Evolutionary conservation across 208 protist genomes (phyloP).

Genomic region (Phytomonas francai): DNA sequence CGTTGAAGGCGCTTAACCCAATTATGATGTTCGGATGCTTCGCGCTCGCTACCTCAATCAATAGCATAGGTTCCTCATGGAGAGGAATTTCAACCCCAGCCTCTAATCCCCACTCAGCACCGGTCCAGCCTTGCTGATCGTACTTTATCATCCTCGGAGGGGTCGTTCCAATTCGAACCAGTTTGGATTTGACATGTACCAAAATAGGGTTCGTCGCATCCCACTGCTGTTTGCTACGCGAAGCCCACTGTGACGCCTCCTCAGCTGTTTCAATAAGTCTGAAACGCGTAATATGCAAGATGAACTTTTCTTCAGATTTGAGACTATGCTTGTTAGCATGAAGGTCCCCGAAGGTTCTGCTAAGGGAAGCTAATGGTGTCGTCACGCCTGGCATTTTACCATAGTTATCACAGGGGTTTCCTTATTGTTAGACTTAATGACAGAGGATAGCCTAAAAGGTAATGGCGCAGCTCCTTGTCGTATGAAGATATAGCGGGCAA

Average conservation of each 20-base stretch:
- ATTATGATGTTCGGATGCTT: slow-evolving; percentile 28
- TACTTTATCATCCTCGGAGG: slow-evolving; percentile 36
- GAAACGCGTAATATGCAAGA: slow-evolving; percentile 47
- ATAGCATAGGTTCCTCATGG: slow-evolving; percentile 51
- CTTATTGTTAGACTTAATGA: background rate
- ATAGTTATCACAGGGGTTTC: background rate
- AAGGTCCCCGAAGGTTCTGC: background rate
- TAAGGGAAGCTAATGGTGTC: background rate
- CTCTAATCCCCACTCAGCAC: slow-evolving; percentile 29
- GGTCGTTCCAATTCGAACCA: slow-evolving; percentile 24
- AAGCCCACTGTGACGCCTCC: slow-evolving; percentile 52
- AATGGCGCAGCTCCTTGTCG: background rate
- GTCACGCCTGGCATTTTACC: background rate
- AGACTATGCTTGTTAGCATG: background rate
- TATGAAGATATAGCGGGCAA: background rate
- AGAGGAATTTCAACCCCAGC: slow-evolving; percentile 42
- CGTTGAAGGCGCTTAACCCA: slow-evolving; percentile 64
- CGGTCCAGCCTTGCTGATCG: slow-evolving; percentile 37
- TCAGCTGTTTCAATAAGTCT: slow-evolving; percentile 79
- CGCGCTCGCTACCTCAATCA: slow-evolving; percentile 60
- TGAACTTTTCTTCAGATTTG: slow-evolving; percentile 26
- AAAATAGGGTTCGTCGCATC: slow-evolving; percentile 50
- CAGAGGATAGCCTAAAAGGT: background rate
- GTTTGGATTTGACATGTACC: slow-evolving; percentile 48
- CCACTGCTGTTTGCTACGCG: slow-evolving; percentile 62